Evolutionary conservation across 2,329 filamentous ascomycete species (phyloP).

Genomic region (Colletotrichum eremochloae): DNA sequence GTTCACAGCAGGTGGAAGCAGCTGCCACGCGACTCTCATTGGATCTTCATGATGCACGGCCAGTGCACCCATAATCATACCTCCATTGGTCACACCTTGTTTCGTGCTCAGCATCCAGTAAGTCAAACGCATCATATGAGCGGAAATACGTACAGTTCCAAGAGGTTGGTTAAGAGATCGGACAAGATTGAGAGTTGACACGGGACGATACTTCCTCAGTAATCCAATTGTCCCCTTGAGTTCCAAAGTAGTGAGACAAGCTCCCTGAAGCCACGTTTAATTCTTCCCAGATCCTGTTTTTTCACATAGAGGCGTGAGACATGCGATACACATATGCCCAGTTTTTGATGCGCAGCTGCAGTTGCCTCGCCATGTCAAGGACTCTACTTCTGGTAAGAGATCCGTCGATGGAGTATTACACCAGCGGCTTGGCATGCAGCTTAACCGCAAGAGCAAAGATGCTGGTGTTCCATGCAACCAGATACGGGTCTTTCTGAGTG

Average conservation of each 20-base stretch:
- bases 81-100: not conserved
- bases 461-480: not conserved
- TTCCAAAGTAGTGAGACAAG: not conserved
- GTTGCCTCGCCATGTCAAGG: not conserved
- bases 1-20: not conserved
- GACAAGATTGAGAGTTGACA: not conserved
- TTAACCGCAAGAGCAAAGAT: not conserved
- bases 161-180: not conserved
- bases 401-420: not conserved
- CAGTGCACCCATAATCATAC: constrained; percentile 3
- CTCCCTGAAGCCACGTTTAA: not conserved
- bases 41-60: not conserved
- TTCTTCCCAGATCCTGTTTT: constrained; percentile 1
- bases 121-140: not conserved
- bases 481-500: not conserved
- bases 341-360: not conserved
- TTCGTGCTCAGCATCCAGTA: not conserved
- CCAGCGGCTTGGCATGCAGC: not conserved
- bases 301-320: not conserved
- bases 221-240: not conserved
- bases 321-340: not conserved
- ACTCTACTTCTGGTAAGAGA: not conserved
- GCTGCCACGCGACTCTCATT: not conserved
- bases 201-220: not conserved
- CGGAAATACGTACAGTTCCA: not conserved